Base-by-base conservation (phyloP, 805 yeast genomes). In the Yueomyces sinensis region DNA sequence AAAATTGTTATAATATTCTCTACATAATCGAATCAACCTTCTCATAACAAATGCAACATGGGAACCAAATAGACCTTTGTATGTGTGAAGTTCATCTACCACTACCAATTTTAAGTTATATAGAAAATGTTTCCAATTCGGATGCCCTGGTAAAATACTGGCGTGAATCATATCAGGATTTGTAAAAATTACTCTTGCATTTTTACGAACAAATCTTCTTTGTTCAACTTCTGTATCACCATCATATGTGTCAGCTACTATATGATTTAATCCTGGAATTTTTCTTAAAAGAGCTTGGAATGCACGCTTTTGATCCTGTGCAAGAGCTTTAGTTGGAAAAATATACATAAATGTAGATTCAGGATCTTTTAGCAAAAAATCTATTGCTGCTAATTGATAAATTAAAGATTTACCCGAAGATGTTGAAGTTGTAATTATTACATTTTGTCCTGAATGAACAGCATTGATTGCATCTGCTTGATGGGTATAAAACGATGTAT, bases 311-410 rank as follows among this genome's bases (percentile, higher is more conserved):
- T 91, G 99, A 62, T 91, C 98, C 50, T 91, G 98, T 0, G 99
- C 97, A 34, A 91, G 63, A 0, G 99, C 98, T 50, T 91, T 91
- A 0, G 99, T 91, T 2, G 99, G 99, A 47, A 91, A 91, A 11
- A 91, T 76, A 46, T 81, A 86, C 63, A 93, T 64, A 9, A 95
- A 81, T 0, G 94, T 82, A 1, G 61, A 47, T 23, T 59, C 60
- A 9, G 60, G 59, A 30, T 52, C 63, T 9, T 50, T 46, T 30
- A 70, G 64, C 34, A 66, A 57, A 33, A 59, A 46, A 33, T 63
- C 58, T 9, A 87, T 52, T 3, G 89, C 82, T 0, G 97, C 94
- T 2, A 86, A 57, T 54, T 91, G 98, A 49, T 87, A 91, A 20
- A 91, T 82, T 40, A 91, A 62, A 0, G 97, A 87, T 48, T 91